Percentiles rank a stretch among this genome's conserved stretches.
Conservation (phyloP, 2,329 filamentous ascomycete species). For the Tolypocladium ovalisporum region DNA sequence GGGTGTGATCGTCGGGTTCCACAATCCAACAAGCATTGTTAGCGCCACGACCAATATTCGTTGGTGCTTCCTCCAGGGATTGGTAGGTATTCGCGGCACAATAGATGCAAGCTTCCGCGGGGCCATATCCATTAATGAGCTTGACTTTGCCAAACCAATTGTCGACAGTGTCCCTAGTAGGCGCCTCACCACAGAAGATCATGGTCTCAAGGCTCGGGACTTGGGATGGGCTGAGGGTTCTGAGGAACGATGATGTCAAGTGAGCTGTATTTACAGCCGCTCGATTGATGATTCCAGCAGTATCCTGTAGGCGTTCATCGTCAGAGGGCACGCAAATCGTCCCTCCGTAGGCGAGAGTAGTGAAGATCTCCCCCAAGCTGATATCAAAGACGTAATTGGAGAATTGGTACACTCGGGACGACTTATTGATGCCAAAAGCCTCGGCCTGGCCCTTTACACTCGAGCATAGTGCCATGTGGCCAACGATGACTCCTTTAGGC, state of each 20-base stretch:
- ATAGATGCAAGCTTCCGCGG: slow-evolving; percentile 2
- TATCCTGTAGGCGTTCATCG: background rate
- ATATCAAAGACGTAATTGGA: background rate
- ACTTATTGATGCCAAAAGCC: background rate
- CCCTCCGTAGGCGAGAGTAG: background rate
- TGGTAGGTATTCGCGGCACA: background rate
- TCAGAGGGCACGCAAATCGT: background rate
- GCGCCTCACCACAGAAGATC: slow-evolving; percentile 3
- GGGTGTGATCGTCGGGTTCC: background rate
- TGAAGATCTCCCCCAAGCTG: background rate
- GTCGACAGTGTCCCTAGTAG: background rate
- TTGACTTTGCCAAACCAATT: slow-evolving; percentile 2
- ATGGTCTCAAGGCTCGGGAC: slow-evolving; percentile 2
- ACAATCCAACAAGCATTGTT: slow-evolving; percentile 2
- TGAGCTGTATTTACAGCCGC: background rate
- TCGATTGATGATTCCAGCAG: background rate
- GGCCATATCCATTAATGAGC: slow-evolving; percentile 7
- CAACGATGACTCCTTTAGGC: background rate
- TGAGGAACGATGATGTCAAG: slow-evolving; percentile 3
- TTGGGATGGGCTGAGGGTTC: background rate
- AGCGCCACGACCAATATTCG: background rate
- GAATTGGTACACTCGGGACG: background rate
- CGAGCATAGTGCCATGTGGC: background rate
- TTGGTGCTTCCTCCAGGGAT: background rate
- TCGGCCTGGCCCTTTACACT: background rate